Evolutionary conservation across 495 filamentous ascomycete species (phyloP), one percentile per base, ranked within the genome.

Genomic region (Penicillium lagena): DNA sequence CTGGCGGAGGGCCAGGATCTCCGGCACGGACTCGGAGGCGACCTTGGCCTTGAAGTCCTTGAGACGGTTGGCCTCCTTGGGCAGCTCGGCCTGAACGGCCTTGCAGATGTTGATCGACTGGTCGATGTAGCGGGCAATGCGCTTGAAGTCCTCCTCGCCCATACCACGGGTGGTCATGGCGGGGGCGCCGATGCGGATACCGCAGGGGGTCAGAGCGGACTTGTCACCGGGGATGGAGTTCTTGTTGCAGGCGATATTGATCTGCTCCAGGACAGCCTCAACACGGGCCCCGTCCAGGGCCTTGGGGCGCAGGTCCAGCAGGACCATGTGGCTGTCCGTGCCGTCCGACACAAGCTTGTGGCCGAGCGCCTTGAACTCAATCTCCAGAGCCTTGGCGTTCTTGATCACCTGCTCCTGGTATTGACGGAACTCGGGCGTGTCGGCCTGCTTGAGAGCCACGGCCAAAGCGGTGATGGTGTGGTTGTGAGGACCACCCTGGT

Each of bases 221-320:
- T 95, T 97, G 79, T 99, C 94, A 47, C 94, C 94, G 45, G 94
- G 94, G 40, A 95, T 91, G 40, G 87, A 80, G 77, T 99, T 99
- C 81, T 99, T 99, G 83, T 99, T 99, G 78, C 87, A 93, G 45
- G 94, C 89, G 59, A 97, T 94, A 75, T 96, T 96, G 68, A 94
- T 90, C 66, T 95, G 88, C 73, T 99, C 94, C 3, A 97, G 81
- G 45, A 97, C 83, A 37, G 90, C 87, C 78, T 99, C 94, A 34
- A 97, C 88, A 68, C 94, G 89, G 33, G 94, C 94, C 56, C 94
- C 90, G 63, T 96, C 91, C 14, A 96, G 80, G 46, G 66, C 66
- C 62, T 88, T 77, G 48, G 82, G 71, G 49, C 89, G 85, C 39
- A 96, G 78, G 68, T 96, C 90, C 38, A 96, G 66, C n/a, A 96